These are phyloP conservation scores for Pleodorina starrii DNA, from an alignment of 139 green algal species.

Conservation along the genomic window DNA sequence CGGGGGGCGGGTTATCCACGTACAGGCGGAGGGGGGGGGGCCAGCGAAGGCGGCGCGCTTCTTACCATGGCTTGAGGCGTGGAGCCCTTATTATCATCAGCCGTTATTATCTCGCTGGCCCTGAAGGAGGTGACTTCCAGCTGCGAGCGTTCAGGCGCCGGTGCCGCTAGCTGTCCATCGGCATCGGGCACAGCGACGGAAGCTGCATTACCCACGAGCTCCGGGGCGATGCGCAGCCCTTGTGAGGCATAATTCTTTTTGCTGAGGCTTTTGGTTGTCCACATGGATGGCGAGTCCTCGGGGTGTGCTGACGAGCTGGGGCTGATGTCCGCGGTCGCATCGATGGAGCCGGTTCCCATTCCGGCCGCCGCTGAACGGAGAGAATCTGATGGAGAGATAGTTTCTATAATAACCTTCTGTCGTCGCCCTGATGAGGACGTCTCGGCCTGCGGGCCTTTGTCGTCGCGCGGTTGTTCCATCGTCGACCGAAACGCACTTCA, in stretches of 20 bases:
- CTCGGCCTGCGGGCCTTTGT: neutral
- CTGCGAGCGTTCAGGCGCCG: neutral
- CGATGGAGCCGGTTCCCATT: constrained; percentile 28
- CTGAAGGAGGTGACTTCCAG: neutral
- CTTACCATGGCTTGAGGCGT: neutral
- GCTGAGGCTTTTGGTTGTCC: neutral
- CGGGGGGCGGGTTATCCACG: too few species aligned
- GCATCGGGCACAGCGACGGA: too few species aligned
- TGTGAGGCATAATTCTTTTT: too few species aligned
- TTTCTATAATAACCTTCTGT: neutral
- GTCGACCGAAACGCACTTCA: neutral
- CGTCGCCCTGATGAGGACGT: neutral
- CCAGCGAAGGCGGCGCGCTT: too few species aligned
- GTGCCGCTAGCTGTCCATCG: neutral
- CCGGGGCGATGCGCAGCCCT: neutral
- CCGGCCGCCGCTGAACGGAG: neutral
- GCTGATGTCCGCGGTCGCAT: neutral
- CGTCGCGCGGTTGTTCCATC: constrained; percentile 1
- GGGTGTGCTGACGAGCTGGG: too few species aligned
- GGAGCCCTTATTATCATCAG: neutral
- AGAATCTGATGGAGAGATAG: neutral
- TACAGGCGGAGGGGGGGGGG: too few species aligned
- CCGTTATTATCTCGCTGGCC: neutral
- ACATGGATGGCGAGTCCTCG: too few species aligned
- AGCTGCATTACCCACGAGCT: neutral